These are phyloP conservation scores for Aspergillus chevalieri DNA, from an alignment of 2,329 filamentous ascomycete species.

Conservation along the genomic window DNA sequence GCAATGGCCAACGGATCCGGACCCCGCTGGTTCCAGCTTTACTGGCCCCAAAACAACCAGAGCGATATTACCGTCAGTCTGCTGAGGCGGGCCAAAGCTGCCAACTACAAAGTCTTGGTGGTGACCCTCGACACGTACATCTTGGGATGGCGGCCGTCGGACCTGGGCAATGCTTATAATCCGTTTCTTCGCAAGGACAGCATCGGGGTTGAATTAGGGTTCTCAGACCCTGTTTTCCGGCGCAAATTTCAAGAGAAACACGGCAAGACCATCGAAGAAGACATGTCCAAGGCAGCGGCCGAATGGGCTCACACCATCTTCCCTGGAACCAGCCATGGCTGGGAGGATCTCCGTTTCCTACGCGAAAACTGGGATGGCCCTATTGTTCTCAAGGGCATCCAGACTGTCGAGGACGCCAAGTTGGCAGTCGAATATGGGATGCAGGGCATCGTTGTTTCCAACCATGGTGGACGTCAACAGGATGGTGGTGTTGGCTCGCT, in stretches of 20 bases:
- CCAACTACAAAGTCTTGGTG: conserved; percentile 59
- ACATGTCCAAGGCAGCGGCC: conserved; percentile 38
- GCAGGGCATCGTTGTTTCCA: conserved; percentile 45
- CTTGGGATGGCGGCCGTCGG: conserved; percentile 61
- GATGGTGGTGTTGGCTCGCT: conserved; percentile 42
- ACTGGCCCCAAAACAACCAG: conserved; percentile 56
- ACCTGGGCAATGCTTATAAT: conserved; percentile 55
- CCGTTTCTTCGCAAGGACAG: conserved; percentile 21
- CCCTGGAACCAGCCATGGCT: conserved; percentile 48
- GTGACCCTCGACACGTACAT: conserved; percentile 67
- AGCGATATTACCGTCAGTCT: conserved; percentile 60
- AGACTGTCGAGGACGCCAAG: conserved; percentile 41
- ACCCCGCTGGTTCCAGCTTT: conserved; percentile 65
- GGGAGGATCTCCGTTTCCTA: conserved; percentile 55
- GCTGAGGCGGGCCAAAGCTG: conserved; percentile 52
- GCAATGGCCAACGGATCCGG: conserved; percentile 51
- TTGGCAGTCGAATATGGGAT: conserved; percentile 39
- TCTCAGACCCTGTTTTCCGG: conserved; percentile 62
- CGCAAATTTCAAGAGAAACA: conserved; percentile 44
- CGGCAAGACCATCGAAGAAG: conserved; percentile 41
- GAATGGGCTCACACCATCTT: conserved; percentile 51
- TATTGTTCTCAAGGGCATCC: conserved; percentile 55
- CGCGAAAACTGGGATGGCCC: conserved; percentile 56
- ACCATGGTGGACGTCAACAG: conserved; percentile 46
- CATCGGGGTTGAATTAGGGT: conserved; percentile 56